Percentiles rank a stretch among this genome's conserved stretches.
These are phyloP conservation scores for Candida krabiensis DNA, from an alignment of 805 yeast species.

Conservation along the genomic window DNA sequence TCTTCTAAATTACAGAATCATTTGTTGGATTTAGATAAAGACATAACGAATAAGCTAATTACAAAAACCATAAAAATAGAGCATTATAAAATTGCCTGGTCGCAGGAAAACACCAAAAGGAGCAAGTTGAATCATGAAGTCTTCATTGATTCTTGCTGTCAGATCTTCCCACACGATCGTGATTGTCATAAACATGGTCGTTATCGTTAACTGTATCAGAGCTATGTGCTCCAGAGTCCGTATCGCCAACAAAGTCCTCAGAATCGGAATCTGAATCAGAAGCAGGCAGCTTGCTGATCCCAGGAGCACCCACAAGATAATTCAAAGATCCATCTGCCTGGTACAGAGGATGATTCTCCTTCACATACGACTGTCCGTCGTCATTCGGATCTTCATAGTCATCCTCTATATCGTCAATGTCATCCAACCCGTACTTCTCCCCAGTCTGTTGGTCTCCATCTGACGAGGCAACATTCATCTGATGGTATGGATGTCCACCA, in stretches of 20 bases:
- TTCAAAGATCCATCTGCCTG: slow-evolving; percentile 41
- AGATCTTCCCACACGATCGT: slow-evolving; percentile 14
- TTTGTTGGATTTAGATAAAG: slow-evolving; percentile 1
- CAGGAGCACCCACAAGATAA: slow-evolving; percentile 16
- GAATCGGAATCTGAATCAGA: slow-evolving; percentile 28
- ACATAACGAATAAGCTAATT: not conserved
- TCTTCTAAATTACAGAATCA: slow-evolving; percentile 5
- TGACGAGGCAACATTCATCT: slow-evolving; percentile 30
- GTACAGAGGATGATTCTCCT: slow-evolving; percentile 59
- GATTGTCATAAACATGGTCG: slow-evolving; percentile 20
- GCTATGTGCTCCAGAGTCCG: slow-evolving; percentile 15
- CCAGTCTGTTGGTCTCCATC: slow-evolving; percentile 63
- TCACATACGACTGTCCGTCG: slow-evolving; percentile 74
- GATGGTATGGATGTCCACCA: slow-evolving; percentile 37
- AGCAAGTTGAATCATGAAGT: too few relatives aligned
- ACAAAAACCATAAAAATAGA: slow-evolving; percentile 4
- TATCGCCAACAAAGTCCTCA: slow-evolving; percentile 28
- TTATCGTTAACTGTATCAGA: slow-evolving; percentile 26
- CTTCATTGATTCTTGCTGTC: slow-evolving; percentile 3
- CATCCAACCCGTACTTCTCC: slow-evolving; percentile 52
- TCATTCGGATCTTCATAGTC: slow-evolving; percentile 80
- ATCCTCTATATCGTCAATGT: slow-evolving; percentile 65
- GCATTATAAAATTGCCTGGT: slow-evolving; percentile 4
- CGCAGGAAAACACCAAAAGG: too few relatives aligned
- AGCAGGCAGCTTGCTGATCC: slow-evolving; percentile 18